Conservation (phyloP, 306 rosid species). For the Dryas octopetala region DNA sequence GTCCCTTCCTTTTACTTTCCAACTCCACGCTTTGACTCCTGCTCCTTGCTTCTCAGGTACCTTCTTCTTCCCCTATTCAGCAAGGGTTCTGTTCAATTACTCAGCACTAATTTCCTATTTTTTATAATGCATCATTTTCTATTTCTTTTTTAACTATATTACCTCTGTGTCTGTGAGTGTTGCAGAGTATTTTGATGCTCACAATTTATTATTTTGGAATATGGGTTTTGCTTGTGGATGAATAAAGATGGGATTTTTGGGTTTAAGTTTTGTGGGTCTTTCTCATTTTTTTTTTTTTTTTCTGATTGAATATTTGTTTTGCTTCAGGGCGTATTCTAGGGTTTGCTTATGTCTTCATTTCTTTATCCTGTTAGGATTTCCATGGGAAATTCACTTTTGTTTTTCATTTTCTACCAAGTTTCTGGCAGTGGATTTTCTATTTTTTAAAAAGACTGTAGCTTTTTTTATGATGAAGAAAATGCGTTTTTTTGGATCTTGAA, state of each 20-base stretch:
- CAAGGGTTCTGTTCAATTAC: neutral
- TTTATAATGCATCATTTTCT: too few relatives aligned
- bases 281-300: neutral
- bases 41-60: slow-evolving; percentile 19
- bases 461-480: neutral
- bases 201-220: slow-evolving; percentile 13
- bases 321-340: slow-evolving; percentile 28
- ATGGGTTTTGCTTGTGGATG: slow-evolving; percentile 33
- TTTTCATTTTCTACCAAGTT: slow-evolving; percentile 2
- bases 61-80: neutral
- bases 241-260: slow-evolving; percentile 10
- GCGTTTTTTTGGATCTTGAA: neutral
- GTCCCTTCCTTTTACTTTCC: neutral
- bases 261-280: slow-evolving; percentile 24
- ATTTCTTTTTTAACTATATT: too few relatives aligned
- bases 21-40: slow-evolving; percentile 4
- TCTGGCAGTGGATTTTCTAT: neutral
- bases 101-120: slow-evolving; percentile 1
- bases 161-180: neutral
- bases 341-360: slow-evolving; percentile 24
- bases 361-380: neutral
- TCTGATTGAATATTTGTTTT: slow-evolving; percentile 11
- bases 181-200: slow-evolving; percentile 10
- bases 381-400: neutral
- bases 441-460: neutral